These are phyloP conservation scores for Lasiosphaeris hirsuta DNA, from an alignment of 495 filamentous ascomycete genomes.

Conservation along the genomic window DNA sequence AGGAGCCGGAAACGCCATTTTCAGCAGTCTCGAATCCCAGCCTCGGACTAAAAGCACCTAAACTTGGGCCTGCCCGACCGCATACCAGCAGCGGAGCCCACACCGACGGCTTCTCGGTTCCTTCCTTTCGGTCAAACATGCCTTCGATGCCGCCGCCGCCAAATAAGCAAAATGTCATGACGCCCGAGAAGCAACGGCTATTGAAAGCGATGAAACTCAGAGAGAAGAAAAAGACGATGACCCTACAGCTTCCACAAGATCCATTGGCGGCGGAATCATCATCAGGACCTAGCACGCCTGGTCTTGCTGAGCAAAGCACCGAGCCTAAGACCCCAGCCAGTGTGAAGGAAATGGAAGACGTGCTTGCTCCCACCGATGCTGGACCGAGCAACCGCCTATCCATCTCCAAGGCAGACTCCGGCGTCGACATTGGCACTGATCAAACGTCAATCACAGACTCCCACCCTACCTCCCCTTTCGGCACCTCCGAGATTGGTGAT, in stretches of 20 bases:
- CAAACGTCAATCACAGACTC: conserved; percentile 43
- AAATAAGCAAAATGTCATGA: conserved; percentile 60
- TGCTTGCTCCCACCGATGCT: background rate
- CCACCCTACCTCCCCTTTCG: conserved; percentile 47
- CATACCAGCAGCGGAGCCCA: conserved; percentile 38
- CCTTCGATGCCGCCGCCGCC: conserved; percentile 31
- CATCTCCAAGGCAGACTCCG: conserved; percentile 38
- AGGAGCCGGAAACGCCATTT: conserved; percentile 22
- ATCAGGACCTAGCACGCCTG: conserved; percentile 15
- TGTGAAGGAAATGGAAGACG: conserved; percentile 1
- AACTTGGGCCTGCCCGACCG: conserved; percentile 31
- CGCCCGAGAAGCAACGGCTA: conserved; percentile 83
- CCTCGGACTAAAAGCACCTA: conserved; percentile 19
- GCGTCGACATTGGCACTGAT: conserved; percentile 37
- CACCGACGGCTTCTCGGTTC: conserved; percentile 53
- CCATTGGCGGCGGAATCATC: conserved; percentile 13
- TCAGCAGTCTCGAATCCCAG: conserved; percentile 17
- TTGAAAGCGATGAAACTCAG: conserved; percentile 92
- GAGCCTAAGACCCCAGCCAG: conserved; percentile 5
- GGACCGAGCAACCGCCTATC: conserved; percentile 21
- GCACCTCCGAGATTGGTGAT: conserved; percentile 46
- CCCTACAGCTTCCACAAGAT: conserved; percentile 17
- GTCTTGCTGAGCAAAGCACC: conserved; percentile 8
- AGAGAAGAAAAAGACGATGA: conserved; percentile 66
- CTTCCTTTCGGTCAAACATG: conserved; percentile 42